Evolutionary conservation across 257 asterid genomes (phyloP), one percentile per base, ranked within the genome.

Genomic region (Nicotiana paniculata): DNA sequence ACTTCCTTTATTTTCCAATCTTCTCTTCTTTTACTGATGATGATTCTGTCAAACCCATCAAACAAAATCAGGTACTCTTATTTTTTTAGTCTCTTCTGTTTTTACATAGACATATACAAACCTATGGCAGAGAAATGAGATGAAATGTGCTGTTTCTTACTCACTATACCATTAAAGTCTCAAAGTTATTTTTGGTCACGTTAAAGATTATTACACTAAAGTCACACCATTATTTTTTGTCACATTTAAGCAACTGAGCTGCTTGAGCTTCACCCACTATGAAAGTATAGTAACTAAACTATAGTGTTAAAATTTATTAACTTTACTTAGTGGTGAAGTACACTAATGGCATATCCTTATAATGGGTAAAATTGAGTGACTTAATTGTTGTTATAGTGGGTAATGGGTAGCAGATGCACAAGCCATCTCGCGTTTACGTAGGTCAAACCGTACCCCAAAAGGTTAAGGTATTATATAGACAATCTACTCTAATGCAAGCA

Each of bases 11-110:
- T 67, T 84, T 86, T 6, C 87, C 88, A 2, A 81, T 89, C 80
- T 88, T 84, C 78, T 89, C 92, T 82, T 90, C 95, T 39, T 87
- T 90, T 51, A 78, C 82, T 86, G 84, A 74, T 61, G 90, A 87
- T 54, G 96, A 92, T 81, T 85, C 84, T 78, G 28, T 90, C 30
- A 77, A 91, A 16, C 83, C 90, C 66, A 83, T 88, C 37, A 88
- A 86, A 39, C 90, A 68, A 85, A 85, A 88, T 64, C 91, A 87
- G 83, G 97, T 93, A 79, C 79, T 9, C 26, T 26, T 4, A 26
- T 24, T 75, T 58, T 62, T 37, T 61, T 28, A 64, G 63, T 13
- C 75, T 15, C 37, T 66, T 79, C 11, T n/a, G 32, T 53, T n/a
- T 58, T 18, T 67, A 30, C 35, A 7, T 37, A 17, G 28, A 58